Conservation (phyloP, 805 yeast genomes). For the Nakazawaea sp. region DNA sequence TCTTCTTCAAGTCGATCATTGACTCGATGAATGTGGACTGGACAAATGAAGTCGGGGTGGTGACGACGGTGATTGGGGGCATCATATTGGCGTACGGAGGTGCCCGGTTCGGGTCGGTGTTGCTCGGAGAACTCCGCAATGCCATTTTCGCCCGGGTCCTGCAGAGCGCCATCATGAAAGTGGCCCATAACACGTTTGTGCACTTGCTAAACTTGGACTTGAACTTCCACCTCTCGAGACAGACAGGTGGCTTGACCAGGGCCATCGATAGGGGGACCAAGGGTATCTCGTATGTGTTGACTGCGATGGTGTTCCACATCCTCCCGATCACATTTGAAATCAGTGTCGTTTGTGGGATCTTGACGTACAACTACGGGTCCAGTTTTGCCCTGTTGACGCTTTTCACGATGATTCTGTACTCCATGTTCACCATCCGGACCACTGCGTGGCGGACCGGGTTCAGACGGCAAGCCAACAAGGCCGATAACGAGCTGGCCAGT, state of each 20-base stretch:
- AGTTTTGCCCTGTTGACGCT: slow-evolving; percentile 87
- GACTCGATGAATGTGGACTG: slow-evolving; percentile 93
- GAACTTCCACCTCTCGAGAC: slow-evolving; percentile 83
- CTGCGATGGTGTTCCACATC: slow-evolving; percentile 97
- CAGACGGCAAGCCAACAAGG: slow-evolving; percentile 82
- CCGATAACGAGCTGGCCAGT: slow-evolving; percentile 93
- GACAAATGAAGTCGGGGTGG: slow-evolving; percentile 54
- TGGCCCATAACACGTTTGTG: slow-evolving; percentile 79
- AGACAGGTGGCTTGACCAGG: slow-evolving; percentile 93
- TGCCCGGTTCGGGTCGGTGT: slow-evolving; percentile 88
- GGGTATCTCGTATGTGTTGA: slow-evolving; percentile 87
- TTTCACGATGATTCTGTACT: slow-evolving; percentile 82
- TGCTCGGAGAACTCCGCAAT: slow-evolving; percentile 90
- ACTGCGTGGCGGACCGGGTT: slow-evolving; percentile 96
- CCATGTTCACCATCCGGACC: slow-evolving; percentile 81
- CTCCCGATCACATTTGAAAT: slow-evolving; percentile 91
- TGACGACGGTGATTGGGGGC: slow-evolving; percentile 59
- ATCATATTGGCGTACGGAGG: slow-evolving; percentile 83
- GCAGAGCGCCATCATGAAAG: slow-evolving; percentile 86
- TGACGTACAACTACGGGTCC: slow-evolving; percentile 87
- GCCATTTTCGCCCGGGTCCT: slow-evolving; percentile 96
- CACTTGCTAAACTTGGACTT: slow-evolving; percentile 82
- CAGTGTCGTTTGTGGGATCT: slow-evolving; percentile 84
- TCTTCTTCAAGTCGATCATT: slow-evolving; percentile 81
- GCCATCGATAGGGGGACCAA: slow-evolving; percentile 98